Evolutionary conservation across 108 stramenopile species (phyloP).

Genomic region (Parmales sp.): DNA sequence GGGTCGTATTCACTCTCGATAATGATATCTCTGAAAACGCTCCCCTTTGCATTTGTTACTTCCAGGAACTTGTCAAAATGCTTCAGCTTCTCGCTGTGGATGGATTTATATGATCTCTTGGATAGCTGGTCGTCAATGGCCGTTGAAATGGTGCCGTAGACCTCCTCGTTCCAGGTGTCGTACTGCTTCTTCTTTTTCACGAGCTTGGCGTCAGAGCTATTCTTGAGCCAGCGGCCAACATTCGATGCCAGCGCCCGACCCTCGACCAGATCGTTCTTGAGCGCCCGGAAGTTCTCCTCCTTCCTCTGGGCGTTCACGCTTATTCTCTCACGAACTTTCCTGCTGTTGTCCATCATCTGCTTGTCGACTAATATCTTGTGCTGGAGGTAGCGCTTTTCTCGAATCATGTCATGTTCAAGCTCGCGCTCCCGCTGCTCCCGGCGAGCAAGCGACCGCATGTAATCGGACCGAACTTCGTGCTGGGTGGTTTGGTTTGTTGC

Average conservation of each 20-base stretch:
- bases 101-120: neutral
- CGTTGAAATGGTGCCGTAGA: slow-evolving; percentile 15
- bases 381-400: neutral
- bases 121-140: slow-evolving; percentile 2
- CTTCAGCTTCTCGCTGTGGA: slow-evolving; percentile 1
- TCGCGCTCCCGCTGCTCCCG: neutral
- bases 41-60: slow-evolving; percentile 28
- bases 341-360: slow-evolving; percentile 2
- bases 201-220: neutral
- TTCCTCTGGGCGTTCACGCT: neutral
- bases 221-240: slow-evolving; percentile 3
- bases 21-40: slow-evolving; percentile 36
- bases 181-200: slow-evolving; percentile 14
- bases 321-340: neutral
- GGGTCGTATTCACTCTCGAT: slow-evolving; percentile 29
- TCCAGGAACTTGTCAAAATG: slow-evolving; percentile 30
- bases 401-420: neutral
- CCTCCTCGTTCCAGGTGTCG: slow-evolving; percentile 17
- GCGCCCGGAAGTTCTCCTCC: slow-evolving; percentile 9
- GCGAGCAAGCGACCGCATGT: no score
- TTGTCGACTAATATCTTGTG: neutral
- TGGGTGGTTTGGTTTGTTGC: no score
- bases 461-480: no score
- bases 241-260: neutral
- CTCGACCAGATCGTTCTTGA: slow-evolving; percentile 2